Percentiles rank a stretch among this genome's conserved stretches.
These are phyloP conservation scores for Pseudonitzschia multistriata DNA, from an alignment of 108 stramenopile genomes.

Conservation along the genomic window DNA sequence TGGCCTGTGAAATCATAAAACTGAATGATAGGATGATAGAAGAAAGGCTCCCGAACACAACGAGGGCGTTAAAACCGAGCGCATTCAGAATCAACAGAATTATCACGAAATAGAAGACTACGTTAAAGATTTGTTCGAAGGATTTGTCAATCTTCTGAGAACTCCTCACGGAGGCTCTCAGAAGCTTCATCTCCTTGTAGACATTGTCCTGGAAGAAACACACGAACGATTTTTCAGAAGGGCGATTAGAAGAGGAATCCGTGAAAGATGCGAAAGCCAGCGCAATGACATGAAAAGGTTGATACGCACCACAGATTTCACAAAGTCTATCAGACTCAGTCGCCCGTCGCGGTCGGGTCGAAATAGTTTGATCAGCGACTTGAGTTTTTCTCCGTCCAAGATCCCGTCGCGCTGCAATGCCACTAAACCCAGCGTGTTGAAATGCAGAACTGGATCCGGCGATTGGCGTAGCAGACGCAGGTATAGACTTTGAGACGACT, in stretches of 20 bases:
- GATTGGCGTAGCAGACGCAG: slow-evolving; percentile 21
- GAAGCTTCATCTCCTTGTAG: slow-evolving; percentile 63
- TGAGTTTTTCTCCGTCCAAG: slow-evolving; percentile 44
- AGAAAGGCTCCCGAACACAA: slow-evolving; percentile 36
- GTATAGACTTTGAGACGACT: slow-evolving; percentile 58
- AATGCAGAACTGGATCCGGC: slow-evolving; percentile 31
- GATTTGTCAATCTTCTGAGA: slow-evolving; percentile 63
- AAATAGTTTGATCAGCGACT: slow-evolving; percentile 51
- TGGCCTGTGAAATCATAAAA: slow-evolving; percentile 62
- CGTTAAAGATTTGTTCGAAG: slow-evolving; percentile 59
- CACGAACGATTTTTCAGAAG: neutral
- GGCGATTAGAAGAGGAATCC: neutral
- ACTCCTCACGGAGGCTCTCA: slow-evolving; percentile 62
- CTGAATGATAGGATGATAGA: slow-evolving; percentile 50
- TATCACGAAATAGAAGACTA: slow-evolving; percentile 46
- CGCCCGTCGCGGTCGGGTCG: slow-evolving; percentile 61
- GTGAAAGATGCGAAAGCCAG: no score
- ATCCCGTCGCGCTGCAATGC: slow-evolving; percentile 41
- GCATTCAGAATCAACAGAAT: slow-evolving; percentile 32
- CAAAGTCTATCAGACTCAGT: slow-evolving; percentile 61
- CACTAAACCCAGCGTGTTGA: slow-evolving; percentile 46
- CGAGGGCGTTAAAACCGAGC: slow-evolving; percentile 18
- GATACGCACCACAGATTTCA: slow-evolving; percentile 34
- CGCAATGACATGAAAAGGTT: slow-evolving; percentile 12
- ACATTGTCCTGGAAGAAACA: slow-evolving; percentile 46